A percentile compares a stretch with the other conserved stretches of the same genome.
Evolutionary conservation across 148 eudicot species (phyloP).

Genomic region (Rhododendron griersonianum): DNA sequence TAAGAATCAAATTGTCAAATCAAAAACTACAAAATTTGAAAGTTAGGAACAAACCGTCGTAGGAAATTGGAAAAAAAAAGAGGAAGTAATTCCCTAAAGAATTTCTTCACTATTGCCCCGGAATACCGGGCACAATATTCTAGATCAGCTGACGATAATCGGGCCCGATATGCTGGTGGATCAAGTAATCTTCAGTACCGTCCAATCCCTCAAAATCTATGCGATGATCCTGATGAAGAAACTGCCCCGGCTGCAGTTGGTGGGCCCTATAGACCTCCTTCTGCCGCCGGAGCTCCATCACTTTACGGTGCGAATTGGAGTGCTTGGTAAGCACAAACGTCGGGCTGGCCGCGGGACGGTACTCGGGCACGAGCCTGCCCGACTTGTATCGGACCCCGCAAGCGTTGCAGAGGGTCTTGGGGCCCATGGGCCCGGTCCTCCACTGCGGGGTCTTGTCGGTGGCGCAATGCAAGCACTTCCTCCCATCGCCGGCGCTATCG

Average conservation of each 20-base stretch:
- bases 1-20: neutral
- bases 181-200: slow-evolving; percentile 63
- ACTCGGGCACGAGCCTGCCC: slow-evolving; percentile 89
- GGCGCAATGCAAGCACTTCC: slow-evolving; percentile 83
- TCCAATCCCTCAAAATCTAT: slow-evolving; percentile 49
- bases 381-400: slow-evolving; percentile 93
- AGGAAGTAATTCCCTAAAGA: neutral
- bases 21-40: slow-evolving; percentile 29
- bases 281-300: slow-evolving; percentile 85
- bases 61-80: neutral
- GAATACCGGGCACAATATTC: neutral
- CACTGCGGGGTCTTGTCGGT: slow-evolving; percentile 98
- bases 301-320: slow-evolving; percentile 94
- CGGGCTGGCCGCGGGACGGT: slow-evolving; percentile 93
- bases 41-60: slow-evolving; percentile 9
- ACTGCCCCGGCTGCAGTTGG: slow-evolving; percentile 40
- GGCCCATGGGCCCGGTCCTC: slow-evolving; percentile 94
- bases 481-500: slow-evolving; percentile 33
- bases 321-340: slow-evolving; percentile 76
- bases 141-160: slow-evolving; percentile 64
- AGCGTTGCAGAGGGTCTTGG: slow-evolving; percentile 87
- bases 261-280: slow-evolving; percentile 52
- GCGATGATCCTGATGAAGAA: slow-evolving; percentile 24
- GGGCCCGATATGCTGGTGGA: slow-evolving; percentile 76
- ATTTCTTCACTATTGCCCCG: neutral